Evolutionary conservation across 257 asterid species (phyloP), one percentile per base, ranked within the genome.

Genomic region (Penstemon eatonii): DNA sequence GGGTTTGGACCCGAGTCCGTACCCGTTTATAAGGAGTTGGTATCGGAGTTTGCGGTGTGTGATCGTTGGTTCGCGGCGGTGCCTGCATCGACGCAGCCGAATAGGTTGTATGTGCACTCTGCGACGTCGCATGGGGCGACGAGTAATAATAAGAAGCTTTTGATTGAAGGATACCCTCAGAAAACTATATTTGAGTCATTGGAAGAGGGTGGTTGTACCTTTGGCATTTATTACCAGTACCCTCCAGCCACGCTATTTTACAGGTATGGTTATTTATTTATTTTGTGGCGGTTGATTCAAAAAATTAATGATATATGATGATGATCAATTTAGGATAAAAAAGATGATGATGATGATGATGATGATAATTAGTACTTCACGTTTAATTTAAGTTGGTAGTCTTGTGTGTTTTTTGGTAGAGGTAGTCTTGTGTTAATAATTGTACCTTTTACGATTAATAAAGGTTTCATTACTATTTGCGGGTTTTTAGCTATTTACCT

Each of bases 71-170:
- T 86, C 58, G 87, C 92, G 51, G 43, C 96, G 25, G 76, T 87
- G 68, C 96, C 95, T 56, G 85, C 96, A 9, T 85, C 87, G 11
- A 86, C 95, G 25, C 96, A 89, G 79, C 96, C 96, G 25, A 89
- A 89, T 37, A 52, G 96, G 84, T 50, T 85, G 75, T 89, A 73
- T 57, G 87, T 87, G 13, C 95, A 86, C 66, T 85, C 92, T 0
- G 95, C 92, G 8, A 89, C 96, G 36, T 87, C 96, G 1, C 58
- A 72, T 9, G 92, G 96, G 5, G 79, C 85, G 0, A 78, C 90
- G 1, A 67, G 80, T 51, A 87, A 82, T 6, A 82, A 71, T 60
- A 73, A 67, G 4, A 64, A 63, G 56, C 39, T 18, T n/a, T 45
- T 89, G 80, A 68, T 85, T 19, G 60, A 71, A 42, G 96, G 96